phyloP scores from a whole-genome alignment of 495 filamentous ascomycete genomes.

The Annulohypoxylon bovei region DNA sequence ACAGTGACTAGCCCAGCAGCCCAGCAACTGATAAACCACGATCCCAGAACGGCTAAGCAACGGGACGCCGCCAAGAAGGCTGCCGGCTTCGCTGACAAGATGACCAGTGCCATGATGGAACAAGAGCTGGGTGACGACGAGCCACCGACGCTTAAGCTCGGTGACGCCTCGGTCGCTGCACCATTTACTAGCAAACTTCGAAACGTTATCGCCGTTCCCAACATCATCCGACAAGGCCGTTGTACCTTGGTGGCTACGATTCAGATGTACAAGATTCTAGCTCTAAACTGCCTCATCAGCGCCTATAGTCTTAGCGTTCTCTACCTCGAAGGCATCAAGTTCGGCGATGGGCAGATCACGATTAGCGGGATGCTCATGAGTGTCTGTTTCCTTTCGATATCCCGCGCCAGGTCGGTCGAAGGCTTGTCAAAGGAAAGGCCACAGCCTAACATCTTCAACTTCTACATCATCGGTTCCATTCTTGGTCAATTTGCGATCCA shows the following conservation, averaged over 20 bases:
- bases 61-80: constrained; percentile 74
- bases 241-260: constrained; percentile 98
- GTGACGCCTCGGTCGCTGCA: constrained; percentile 95
- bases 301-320: constrained; percentile 97
- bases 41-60: constrained; percentile 65
- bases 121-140: constrained; percentile 87
- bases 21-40: constrained; percentile 71
- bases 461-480: constrained; percentile 97
- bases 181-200: constrained; percentile 98
- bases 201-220: constrained; percentile 96
- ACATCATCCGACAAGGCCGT: constrained; percentile 96
- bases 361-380: constrained; percentile 99
- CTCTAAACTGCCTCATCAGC: constrained; percentile 96
- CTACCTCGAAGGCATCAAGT: constrained; percentile 99
- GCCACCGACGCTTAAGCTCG: constrained; percentile 95
- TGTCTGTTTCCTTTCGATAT: constrained; percentile 98
- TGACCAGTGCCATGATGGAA: constrained; percentile 90
- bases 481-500: constrained; percentile 98
- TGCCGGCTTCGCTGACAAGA: constrained; percentile 82
- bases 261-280: constrained; percentile 99
- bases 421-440: constrained; percentile 95
- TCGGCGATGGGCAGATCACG: constrained; percentile 97
- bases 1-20: constrained; percentile 77
- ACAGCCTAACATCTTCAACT: constrained; percentile 98
- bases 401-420: constrained; percentile 93